Evolutionary conservation across 192 early-diverging fungal species (phyloP), one percentile per base, ranked within the genome.

Genomic region (Phycomyces nitens): DNA sequence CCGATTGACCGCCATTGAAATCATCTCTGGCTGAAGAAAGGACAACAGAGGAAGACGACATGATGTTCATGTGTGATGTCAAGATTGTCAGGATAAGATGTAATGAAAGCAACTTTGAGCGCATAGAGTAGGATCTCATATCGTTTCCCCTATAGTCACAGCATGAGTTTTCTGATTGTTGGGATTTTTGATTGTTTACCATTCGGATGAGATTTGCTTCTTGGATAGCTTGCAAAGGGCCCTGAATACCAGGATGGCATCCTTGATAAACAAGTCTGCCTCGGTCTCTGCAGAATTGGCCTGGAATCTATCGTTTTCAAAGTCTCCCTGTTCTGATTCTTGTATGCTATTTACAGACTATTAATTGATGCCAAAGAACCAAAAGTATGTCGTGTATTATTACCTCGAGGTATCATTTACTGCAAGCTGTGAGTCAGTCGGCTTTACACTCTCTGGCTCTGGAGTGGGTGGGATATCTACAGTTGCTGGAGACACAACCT

Each of bases 171-270:
- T 2, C 29, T 41, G n/a, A 52, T 24, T 51, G 9, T 18, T 16
- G 24, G 24, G 29, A 52, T 39, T 39, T 41, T n/a, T 53, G 16
- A 16, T 39, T 39, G 42, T 29, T 67, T 78, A 78, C 23, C 86
- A 80, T 70, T 82, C 83, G 21, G 78, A 82, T 11, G 87, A 76
- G 50, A 89, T 86, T 22, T 84, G 77, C 58, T 94, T 94, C 89
- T 93, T 95, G 34, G 87, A 92, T 53, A 95, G 75, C 62, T 92
- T 93, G 77, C 92, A 94, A 39, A 97, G 77, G 7, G 95, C 88
- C 10, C 95, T 83, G 70, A 97, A 84, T 1, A 94, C 88, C 42
- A 91, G 73, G 41, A 92, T 92, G 3, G 92, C 88, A 71, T 97
- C 93, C 18, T 79, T 79, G 40, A 73, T 68, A 61, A 64, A 79